Conservation (phyloP, 2,329 filamentous ascomycete species). For the Sporothrix schenckii region DNA sequence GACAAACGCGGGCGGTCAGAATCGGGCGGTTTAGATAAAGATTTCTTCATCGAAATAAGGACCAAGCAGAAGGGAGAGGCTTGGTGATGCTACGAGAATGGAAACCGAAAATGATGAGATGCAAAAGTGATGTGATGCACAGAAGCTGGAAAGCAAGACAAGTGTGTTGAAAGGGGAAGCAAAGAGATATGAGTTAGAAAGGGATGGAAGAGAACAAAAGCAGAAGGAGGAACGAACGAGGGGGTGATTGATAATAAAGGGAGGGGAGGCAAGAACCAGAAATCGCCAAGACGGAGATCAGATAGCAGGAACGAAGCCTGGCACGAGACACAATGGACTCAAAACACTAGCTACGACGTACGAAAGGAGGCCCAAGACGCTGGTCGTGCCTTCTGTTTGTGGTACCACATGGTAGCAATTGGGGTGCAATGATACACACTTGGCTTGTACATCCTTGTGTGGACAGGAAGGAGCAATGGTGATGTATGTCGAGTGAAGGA, state of each 20-base stretch:
- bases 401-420: not conserved
- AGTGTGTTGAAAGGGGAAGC: not conserved
- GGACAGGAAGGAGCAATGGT: not conserved
- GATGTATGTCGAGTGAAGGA: not conserved
- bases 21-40: constrained; percentile 56
- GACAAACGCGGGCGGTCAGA: constrained; percentile 62
- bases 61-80: constrained; percentile 11
- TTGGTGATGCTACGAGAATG: not conserved
- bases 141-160: constrained; percentile 21
- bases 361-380: not conserved
- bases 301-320: constrained; percentile 21
- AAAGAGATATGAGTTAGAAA: constrained; percentile 8
- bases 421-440: constrained; percentile 4
- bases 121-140: not conserved
- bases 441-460: constrained; percentile 12
- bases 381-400: constrained; percentile 4
- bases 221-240: not conserved
- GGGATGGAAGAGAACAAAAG: not conserved
- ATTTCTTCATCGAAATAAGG: constrained; percentile 63
- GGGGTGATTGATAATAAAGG: constrained; percentile 13
- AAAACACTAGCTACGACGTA: constrained; percentile 17
- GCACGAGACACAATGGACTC: constrained; percentile 14
- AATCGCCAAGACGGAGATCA: constrained; percentile 12
- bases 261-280: constrained; percentile 24
- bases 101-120: not conserved